Evolutionary conservation across 2,329 filamentous ascomycete genomes (phyloP).

Genomic region (Ascocoryne sarcoides): DNA sequence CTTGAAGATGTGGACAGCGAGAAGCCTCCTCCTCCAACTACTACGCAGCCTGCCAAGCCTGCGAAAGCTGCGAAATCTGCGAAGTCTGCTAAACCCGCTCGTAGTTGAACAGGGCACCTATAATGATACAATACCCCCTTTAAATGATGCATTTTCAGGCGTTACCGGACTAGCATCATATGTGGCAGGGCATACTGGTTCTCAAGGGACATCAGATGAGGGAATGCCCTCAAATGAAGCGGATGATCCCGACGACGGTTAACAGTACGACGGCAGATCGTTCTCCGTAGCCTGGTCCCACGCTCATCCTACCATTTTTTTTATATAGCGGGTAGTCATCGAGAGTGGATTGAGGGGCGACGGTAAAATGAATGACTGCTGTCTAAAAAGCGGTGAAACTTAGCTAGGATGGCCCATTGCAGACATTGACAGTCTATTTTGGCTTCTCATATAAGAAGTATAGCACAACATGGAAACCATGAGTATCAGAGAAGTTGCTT

Average conservation of each 20-base stretch:
- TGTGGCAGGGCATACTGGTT: slow-evolving; percentile 24
- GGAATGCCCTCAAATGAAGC: slow-evolving; percentile 55
- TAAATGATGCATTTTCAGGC: slow-evolving; percentile 26
- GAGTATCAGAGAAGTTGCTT: too few relatives aligned
- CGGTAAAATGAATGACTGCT: background rate
- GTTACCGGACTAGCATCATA: slow-evolving; percentile 25
- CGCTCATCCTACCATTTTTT: slow-evolving; percentile 12
- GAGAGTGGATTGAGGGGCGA: slow-evolving; percentile 15
- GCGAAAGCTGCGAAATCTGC: slow-evolving; percentile 1
- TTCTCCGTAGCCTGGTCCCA: slow-evolving; percentile 45
- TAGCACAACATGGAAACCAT: too few relatives aligned
- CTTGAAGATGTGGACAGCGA: slow-evolving; percentile 56
- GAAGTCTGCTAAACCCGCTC: background rate
- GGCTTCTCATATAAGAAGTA: too few relatives aligned
- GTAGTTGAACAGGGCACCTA: slow-evolving; percentile 53
- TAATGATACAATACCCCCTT: slow-evolving; percentile 31
- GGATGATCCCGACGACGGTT: slow-evolving; percentile 53
- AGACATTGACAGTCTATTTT: too few relatives aligned
- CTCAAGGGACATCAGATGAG: slow-evolving; percentile 33
- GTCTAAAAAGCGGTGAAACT: background rate
- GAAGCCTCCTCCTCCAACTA: background rate
- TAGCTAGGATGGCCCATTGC: too few relatives aligned
- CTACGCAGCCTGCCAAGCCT: slow-evolving; percentile 33
- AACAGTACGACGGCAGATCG: slow-evolving; percentile 51
- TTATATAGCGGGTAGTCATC: slow-evolving; percentile 11